phyloP scores from a whole-genome alignment of 768 basidiomycete species.

The Xerocomellus chrysenteron region DNA sequence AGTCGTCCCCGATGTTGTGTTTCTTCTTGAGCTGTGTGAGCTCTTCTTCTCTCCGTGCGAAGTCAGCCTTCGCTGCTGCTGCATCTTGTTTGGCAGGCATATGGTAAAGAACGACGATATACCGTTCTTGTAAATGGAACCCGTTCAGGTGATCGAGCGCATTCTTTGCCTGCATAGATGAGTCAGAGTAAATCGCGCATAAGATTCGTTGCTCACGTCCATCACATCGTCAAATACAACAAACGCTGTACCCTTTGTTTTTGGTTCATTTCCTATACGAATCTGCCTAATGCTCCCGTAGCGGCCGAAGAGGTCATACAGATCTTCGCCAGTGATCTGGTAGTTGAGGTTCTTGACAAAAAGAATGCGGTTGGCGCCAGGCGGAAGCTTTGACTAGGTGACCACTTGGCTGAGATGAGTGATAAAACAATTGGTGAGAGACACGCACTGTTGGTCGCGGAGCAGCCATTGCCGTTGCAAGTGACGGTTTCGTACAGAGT shows the following conservation, averaged over 20 bases:
- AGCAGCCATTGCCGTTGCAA: constrained; percentile 51
- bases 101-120: constrained; percentile 97
- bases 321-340: constrained; percentile 87
- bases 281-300: constrained; percentile 97
- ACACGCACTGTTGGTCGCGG: constrained; percentile 62
- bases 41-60: constrained; percentile 90
- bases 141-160: constrained; percentile 96
- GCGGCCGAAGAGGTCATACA: constrained; percentile 96
- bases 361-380: constrained; percentile 87
- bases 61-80: constrained; percentile 87
- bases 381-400: constrained; percentile 77
- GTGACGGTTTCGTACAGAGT: constrained; percentile 6
- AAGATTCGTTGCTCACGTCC: constrained; percentile 59
- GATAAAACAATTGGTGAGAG: background rate
- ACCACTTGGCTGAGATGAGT: background rate
- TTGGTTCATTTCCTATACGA: constrained; percentile 86
- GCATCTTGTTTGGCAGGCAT: constrained; percentile 98
- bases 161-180: constrained; percentile 75
- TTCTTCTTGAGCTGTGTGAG: constrained; percentile 82
- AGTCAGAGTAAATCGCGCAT: constrained; percentile 10
- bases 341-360: constrained; percentile 95
- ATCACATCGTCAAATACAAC: constrained; percentile 96
- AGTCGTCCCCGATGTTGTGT: constrained; percentile 80
- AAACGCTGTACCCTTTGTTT: constrained; percentile 95
- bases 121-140: constrained; percentile 96